phyloP scores from a whole-genome alignment of 2,329 filamentous ascomycete genomes.

The Ophiocordyceps camponoti-floridani region DNA sequence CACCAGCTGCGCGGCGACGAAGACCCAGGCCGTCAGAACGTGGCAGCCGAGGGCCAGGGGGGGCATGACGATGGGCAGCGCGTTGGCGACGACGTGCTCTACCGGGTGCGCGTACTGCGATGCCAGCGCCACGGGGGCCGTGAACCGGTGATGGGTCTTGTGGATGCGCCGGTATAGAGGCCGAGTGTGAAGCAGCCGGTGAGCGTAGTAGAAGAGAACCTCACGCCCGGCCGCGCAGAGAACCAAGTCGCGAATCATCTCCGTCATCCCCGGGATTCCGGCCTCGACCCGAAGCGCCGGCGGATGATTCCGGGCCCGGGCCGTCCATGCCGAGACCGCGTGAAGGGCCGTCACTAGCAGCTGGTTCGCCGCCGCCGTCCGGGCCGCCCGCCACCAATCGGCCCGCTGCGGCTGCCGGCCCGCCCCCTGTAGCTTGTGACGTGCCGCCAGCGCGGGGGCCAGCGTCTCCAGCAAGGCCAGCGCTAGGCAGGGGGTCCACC shows the following conservation, averaged over 20 bases:
- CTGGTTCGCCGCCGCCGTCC: conserved; percentile 29
- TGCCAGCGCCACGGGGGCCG: conserved; percentile 33
- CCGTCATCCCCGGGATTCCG: conserved; percentile 15
- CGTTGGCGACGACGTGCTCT: conserved; percentile 37
- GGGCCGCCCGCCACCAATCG: conserved; percentile 25
- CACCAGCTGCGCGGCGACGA: conserved; percentile 26
- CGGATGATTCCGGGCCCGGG: conserved; percentile 4
- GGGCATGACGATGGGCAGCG: conserved; percentile 30
- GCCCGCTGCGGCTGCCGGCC: conserved; percentile 26
- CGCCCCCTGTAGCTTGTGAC: conserved; percentile 35
- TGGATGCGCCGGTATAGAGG: conserved; percentile 31
- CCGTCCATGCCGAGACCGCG: conserved; percentile 5
- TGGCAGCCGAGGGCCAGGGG: conserved; percentile 26
- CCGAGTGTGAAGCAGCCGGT: conserved; percentile 32
- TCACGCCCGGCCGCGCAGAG: conserved; percentile 26
- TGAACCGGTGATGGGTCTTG: conserved; percentile 38
- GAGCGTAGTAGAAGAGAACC: conserved; percentile 34
- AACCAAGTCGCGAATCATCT: conserved; percentile 21
- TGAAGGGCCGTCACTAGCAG: conserved; percentile 18
- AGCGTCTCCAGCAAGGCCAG: conserved; percentile 24
- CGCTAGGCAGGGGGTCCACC: conserved; percentile 23
- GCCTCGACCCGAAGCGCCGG: conserved; percentile 20
- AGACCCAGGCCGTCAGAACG: conserved; percentile 32
- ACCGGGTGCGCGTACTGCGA: conserved; percentile 38
- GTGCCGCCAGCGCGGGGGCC: conserved; percentile 26